A percentile compares a stretch with the other conserved stretches of the same genome.
phyloP scores from a whole-genome alignment of 441 rosid genomes.

The Eutrema salsugineum region DNA sequence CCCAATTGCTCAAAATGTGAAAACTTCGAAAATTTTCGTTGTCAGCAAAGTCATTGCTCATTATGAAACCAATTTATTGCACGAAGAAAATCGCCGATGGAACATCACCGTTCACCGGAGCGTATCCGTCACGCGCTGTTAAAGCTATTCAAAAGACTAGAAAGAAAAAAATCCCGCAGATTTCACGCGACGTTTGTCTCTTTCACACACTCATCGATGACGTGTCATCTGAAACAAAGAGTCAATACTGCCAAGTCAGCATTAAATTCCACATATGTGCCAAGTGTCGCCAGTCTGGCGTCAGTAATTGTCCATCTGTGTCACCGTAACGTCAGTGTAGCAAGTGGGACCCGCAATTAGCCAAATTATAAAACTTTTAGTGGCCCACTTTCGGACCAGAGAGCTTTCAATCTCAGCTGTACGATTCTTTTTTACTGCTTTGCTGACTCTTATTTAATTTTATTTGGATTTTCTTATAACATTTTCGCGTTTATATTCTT shows the following conservation, averaged over 20 bases:
- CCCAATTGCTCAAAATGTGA: not conserved
- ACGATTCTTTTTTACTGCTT: slow-evolving; percentile 23
- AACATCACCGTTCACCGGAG: slow-evolving; percentile 16
- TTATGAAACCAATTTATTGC: slow-evolving; percentile 20
- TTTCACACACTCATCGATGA: slow-evolving; percentile 3
- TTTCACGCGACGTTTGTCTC: slow-evolving; percentile 10
- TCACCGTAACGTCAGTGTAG: slow-evolving; percentile 30
- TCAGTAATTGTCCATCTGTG: slow-evolving; percentile 16
- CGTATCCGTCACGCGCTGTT: not conserved
- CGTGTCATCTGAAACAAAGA: slow-evolving; percentile 1
- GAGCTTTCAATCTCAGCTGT: slow-evolving; percentile 30
- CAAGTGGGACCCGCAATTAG: slow-evolving; percentile 7
- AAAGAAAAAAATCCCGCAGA: not conserved
- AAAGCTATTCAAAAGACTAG: not conserved
- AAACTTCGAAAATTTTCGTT: not conserved
- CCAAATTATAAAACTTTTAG: not conserved
- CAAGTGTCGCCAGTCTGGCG: slow-evolving; percentile 21
- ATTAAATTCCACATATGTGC: slow-evolving; percentile 4
- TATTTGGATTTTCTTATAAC: not conserved
- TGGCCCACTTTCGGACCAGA: slow-evolving; percentile 16
- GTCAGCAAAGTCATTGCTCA: not conserved
- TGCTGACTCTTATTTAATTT: slow-evolving; percentile 13
- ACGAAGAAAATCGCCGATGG: not conserved
- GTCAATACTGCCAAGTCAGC: slow-evolving; percentile 4
- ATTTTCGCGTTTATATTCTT: not conserved